phyloP scores from a whole-genome alignment of 148 eudicot genomes.

The Diospyros lotus region DNA sequence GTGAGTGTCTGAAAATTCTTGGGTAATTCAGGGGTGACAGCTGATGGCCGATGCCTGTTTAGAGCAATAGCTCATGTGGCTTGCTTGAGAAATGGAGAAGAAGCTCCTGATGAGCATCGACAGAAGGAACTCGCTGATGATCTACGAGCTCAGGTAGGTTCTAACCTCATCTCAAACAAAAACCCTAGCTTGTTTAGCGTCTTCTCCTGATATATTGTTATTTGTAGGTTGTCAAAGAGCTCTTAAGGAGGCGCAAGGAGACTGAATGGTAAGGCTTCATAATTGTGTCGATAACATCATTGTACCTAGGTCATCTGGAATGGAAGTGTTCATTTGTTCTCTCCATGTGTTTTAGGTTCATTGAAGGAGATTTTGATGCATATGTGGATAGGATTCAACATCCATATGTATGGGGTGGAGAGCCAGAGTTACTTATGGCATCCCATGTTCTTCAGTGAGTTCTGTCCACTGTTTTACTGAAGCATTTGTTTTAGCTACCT shows the following conservation, averaged over 20 bases:
- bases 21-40: slow-evolving; percentile 40
- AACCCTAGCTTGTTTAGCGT: not conserved
- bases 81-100: slow-evolving; percentile 65
- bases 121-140: slow-evolving; percentile 77
- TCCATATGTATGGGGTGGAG: slow-evolving; percentile 80
- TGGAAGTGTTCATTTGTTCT: not conserved
- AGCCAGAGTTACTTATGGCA: slow-evolving; percentile 70
- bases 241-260: slow-evolving; percentile 68
- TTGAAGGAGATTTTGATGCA: slow-evolving; percentile 71
- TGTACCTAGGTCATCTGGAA: not conserved
- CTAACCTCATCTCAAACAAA: not conserved
- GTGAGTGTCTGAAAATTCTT: not conserved
- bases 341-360: slow-evolving; percentile 38
- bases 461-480: not conserved
- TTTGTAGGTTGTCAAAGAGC: slow-evolving; percentile 73
- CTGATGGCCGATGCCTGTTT: slow-evolving; percentile 76
- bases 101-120: slow-evolving; percentile 60
- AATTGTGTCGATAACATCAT: not conserved
- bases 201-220: not conserved
- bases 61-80: slow-evolving; percentile 79
- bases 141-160: slow-evolving; percentile 63
- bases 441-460: slow-evolving; percentile 75
- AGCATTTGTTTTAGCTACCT: not conserved
- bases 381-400: slow-evolving; percentile 58
- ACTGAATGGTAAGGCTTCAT: slow-evolving; percentile 48